Percentiles rank a stretch among this genome's conserved stretches.
Conservation (phyloP, 306 rosid species). For the Vigna reflexopilosa region DNA sequence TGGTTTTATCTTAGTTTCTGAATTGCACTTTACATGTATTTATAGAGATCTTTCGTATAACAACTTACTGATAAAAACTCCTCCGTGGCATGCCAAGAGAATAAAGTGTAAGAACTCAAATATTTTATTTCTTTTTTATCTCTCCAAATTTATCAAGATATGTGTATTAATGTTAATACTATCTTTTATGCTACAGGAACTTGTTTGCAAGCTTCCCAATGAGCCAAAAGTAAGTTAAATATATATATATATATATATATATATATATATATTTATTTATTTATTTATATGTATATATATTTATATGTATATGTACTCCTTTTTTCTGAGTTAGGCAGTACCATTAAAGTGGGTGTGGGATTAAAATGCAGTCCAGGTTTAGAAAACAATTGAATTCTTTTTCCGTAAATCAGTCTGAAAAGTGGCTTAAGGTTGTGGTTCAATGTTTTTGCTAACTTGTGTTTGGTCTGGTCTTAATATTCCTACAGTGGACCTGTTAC, state of each 20-base stretch:
- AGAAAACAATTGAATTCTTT: too few species aligned
- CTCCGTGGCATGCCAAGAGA: not conserved
- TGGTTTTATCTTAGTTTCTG: conserved; percentile 5
- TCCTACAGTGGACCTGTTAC: conserved; percentile 42
- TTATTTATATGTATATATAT: too few species aligned
- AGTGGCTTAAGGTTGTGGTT: not conserved
- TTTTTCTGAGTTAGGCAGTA: too few species aligned
- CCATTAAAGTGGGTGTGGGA: too few species aligned
- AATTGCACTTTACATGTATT: not conserved
- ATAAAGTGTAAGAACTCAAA: conserved; percentile 45
- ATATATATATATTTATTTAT: too few species aligned
- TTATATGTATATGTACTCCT: not conserved
- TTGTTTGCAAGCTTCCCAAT: conserved; percentile 56
- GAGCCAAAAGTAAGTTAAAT: not conserved
- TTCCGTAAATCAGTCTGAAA: too few species aligned
- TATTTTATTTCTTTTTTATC: not conserved
- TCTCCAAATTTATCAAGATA: not conserved
- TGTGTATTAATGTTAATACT: not conserved
- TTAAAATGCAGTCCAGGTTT: too few species aligned
- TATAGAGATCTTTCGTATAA: conserved; percentile 69
- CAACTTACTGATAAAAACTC: conserved; percentile 28
- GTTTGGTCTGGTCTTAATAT: not conserved
- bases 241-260: too few species aligned
- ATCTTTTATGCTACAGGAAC: conserved; percentile 50
- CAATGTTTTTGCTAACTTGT: conserved; percentile 3